These are phyloP conservation scores for Dryas octopetala DNA, from an alignment of 306 rosid genomes.

Conservation along the genomic window DNA sequence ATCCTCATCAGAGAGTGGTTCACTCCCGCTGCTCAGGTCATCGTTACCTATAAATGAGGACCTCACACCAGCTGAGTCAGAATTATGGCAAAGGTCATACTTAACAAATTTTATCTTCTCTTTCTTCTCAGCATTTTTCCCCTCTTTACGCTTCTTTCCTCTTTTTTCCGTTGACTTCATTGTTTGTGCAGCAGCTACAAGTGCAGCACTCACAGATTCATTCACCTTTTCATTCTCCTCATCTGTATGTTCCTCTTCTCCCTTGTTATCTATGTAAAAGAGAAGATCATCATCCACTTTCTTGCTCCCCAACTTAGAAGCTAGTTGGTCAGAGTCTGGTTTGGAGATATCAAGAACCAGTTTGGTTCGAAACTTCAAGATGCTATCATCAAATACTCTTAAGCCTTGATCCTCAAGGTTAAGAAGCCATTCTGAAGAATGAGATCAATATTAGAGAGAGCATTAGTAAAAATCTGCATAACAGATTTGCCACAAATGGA, in stretches of 20 bases:
- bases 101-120: slow-evolving; percentile 48
- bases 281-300: slow-evolving; percentile 46
- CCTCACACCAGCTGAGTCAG: slow-evolving; percentile 26
- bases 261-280: slow-evolving; percentile 55
- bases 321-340: slow-evolving; percentile 22
- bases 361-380: slow-evolving; percentile 35
- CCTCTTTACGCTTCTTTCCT: slow-evolving; percentile 52
- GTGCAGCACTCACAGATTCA: slow-evolving; percentile 43
- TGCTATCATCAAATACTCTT: slow-evolving; percentile 54
- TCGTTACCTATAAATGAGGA: slow-evolving; percentile 32
- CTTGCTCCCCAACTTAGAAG: slow-evolving; percentile 36
- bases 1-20: slow-evolving; percentile 52
- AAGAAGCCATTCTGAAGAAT: slow-evolving; percentile 61
- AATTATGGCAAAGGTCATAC: slow-evolving; percentile 37
- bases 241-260: slow-evolving; percentile 31
- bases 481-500: background rate
- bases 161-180: slow-evolving; percentile 39
- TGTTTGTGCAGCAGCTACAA: slow-evolving; percentile 54
- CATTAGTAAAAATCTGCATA: background rate
- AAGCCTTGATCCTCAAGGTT: slow-evolving; percentile 64
- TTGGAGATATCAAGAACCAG: slow-evolving; percentile 32
- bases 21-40: slow-evolving; percentile 48
- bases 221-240: slow-evolving; percentile 37
- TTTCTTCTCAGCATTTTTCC: slow-evolving; percentile 33
- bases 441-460: slow-evolving; percentile 13